Percentiles rank a stretch among this genome's conserved stretches.
These are phyloP conservation scores for Amauroascus verrucosus DNA, from an alignment of 2,329 filamentous ascomycete genomes.

Conservation along the genomic window DNA sequence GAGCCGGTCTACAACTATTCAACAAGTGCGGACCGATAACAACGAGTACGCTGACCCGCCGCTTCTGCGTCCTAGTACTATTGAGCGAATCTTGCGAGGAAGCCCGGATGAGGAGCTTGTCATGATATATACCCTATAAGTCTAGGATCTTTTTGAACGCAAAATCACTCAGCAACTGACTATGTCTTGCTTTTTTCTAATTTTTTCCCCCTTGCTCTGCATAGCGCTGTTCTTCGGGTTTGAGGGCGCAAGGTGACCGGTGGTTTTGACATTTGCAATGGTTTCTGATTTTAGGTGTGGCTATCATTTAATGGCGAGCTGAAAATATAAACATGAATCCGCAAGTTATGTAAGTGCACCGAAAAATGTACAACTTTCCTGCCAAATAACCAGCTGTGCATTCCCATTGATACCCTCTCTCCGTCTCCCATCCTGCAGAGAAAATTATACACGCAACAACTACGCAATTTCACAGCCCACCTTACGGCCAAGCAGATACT, in stretches of 20 bases:
- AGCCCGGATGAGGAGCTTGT: not conserved
- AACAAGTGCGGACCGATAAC: not conserved
- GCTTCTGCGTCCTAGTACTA: slow-evolving; percentile 9
- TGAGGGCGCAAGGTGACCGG: too few relatives aligned
- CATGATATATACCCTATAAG: not conserved
- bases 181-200: too few relatives aligned
- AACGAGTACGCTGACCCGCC: slow-evolving; percentile 1
- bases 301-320: not conserved
- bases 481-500: slow-evolving; percentile 7
- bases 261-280: too few relatives aligned
- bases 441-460: not conserved
- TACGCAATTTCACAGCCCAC: slow-evolving; percentile 5
- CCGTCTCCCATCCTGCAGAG: not conserved
- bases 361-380: not conserved
- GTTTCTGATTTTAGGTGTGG: too few relatives aligned
- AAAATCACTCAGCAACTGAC: too few relatives aligned
- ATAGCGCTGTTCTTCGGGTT: too few relatives aligned
- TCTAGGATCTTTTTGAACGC: not conserved
- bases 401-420: not conserved
- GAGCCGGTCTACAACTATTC: not conserved
- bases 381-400: slow-evolving; percentile 1
- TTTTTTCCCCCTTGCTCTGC: too few relatives aligned
- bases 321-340: not conserved
- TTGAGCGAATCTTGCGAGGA: slow-evolving; percentile 11
- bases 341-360: not conserved